Evolutionary conservation across 345 rosid species (phyloP).

Genomic region (Toxicodendron radicans): DNA sequence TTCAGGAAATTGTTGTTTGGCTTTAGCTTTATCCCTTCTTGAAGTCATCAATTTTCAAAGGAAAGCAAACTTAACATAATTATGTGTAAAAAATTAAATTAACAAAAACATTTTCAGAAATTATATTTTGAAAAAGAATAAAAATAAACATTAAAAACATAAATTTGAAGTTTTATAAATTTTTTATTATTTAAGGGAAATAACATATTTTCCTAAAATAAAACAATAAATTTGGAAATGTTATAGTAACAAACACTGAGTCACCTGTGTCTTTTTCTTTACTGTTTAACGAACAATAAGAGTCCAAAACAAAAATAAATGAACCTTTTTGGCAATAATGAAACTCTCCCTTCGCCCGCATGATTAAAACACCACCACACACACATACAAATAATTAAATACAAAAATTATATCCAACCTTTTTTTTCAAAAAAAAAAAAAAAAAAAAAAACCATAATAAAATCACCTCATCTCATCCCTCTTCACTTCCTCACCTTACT

Average conservation of each 20-base stretch:
- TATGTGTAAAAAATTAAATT: no score
- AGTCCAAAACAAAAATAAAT: conserved; percentile 32
- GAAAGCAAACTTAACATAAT: neutral
- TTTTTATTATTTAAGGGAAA: neutral
- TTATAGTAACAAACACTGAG: no score
- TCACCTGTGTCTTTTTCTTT: neutral
- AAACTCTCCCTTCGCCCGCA: neutral
- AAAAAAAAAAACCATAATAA: conserved; percentile 29
- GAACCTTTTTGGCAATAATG: conserved; percentile 28
- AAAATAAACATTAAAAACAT: no score
- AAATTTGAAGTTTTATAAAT: no score
- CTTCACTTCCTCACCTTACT: conserved; percentile 8
- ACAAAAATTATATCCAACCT: neutral
- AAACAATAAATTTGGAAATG: neutral
- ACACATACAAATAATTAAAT: neutral
- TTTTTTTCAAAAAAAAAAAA: neutral
- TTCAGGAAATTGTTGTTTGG: neutral
- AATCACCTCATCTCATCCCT: conserved; percentile 25
- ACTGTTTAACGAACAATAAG: conserved; percentile 22
- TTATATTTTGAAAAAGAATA: no score
- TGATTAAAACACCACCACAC: neutral
- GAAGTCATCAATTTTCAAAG: neutral
- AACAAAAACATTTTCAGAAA: neutral
- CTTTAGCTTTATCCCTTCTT: neutral
- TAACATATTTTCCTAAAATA: neutral